Base-by-base conservation (phyloP, 1,139 yeast species). In the Diutina mesorugosa region DNA sequence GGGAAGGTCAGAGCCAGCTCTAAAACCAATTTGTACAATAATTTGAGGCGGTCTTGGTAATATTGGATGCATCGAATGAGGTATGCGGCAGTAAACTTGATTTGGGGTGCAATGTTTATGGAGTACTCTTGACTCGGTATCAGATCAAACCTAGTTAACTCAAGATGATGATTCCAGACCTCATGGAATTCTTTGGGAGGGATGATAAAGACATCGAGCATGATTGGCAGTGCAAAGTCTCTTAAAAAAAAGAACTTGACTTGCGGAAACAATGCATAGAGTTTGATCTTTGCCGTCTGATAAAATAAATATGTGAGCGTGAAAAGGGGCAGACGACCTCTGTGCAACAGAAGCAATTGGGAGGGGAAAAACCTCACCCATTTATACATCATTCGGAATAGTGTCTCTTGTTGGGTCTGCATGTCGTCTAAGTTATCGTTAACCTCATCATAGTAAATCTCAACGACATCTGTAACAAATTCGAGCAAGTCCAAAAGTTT, bases 191-290 rank as follows among this genome's bases (percentile, higher is more conserved):
- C 50, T 59, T 58, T 58, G 63, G 69, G n/a, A 72, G 66, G 38
- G 47, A 61, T 60, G n/a, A 61, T 65, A 58, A 68, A 70, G 3
- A 74, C 72, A 58, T 74, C 79, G 56, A 72, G 61, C 72, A 74
- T 73, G 56, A 75, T 66, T 1, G 79, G 78, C 58, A 72, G 67
- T 60, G 74, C 79, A 59, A 76, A 75, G 63, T 75, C 79, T 46
- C 78, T 62, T 8, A 75, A 61, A 56, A 72, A 74, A 61, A 72
- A 73, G 59, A 69, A 75, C 58, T 72, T 74, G 8, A 73, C 70
- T 58, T 76, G 80, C 1, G 80, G 80, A 35, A 70, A 65, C 16
- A 74, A 63, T 0, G 77, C 74, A 61, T 65, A 73, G 18, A 74
- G 61, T 0, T 71, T 65, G 59, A 73, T 74, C 57, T 71, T 72